Conservation (phyloP, 1,284 basidiomycete genomes). For the Cutaneotrichosporon curvatum region DNA sequence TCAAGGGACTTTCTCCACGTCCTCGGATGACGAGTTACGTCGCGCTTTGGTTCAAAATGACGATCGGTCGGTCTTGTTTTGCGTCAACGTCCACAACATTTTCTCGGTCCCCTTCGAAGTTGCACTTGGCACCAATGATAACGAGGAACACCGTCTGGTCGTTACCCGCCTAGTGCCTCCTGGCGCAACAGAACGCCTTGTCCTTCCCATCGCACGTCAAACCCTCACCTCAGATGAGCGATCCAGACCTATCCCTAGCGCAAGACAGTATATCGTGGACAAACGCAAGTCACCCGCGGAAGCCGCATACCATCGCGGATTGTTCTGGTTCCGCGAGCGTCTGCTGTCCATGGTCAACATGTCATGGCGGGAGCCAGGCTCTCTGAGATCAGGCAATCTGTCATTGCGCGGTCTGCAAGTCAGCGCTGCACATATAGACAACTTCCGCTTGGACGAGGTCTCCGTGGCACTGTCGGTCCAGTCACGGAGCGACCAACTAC, state of each 20-base stretch:
- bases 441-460: slow-evolving; percentile 60
- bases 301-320: slow-evolving; percentile 58
- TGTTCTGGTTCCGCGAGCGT: slow-evolving; percentile 92
- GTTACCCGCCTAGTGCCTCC: slow-evolving; percentile 65
- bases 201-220: slow-evolving; percentile 69
- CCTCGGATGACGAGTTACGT: slow-evolving; percentile 30
- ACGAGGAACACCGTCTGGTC: slow-evolving; percentile 30
- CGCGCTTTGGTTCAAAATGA: slow-evolving; percentile 50
- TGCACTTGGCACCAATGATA: slow-evolving; percentile 54
- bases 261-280: slow-evolving; percentile 85
- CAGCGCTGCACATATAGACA: slow-evolving; percentile 65
- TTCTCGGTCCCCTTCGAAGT: slow-evolving; percentile 85
- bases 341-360: slow-evolving; percentile 63
- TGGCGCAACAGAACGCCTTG: slow-evolving; percentile 69
- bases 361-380: slow-evolving; percentile 78
- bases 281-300: slow-evolving; percentile 60
- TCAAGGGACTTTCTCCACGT: slow-evolving; percentile 8
- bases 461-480: slow-evolving; percentile 48
- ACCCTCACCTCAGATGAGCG: slow-evolving; percentile 56
- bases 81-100: slow-evolving; percentile 77
- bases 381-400: slow-evolving; percentile 63
- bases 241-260: slow-evolving; percentile 68
- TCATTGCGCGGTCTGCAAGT: slow-evolving; percentile 68
- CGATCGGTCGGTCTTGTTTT: slow-evolving; percentile 71
- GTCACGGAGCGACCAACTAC: slow-evolving; percentile 44